Evolutionary conservation across 371 early-diverging fungal species (phyloP), one percentile per base, ranked within the genome.

Genomic region (Saksenaea vasiformis): DNA sequence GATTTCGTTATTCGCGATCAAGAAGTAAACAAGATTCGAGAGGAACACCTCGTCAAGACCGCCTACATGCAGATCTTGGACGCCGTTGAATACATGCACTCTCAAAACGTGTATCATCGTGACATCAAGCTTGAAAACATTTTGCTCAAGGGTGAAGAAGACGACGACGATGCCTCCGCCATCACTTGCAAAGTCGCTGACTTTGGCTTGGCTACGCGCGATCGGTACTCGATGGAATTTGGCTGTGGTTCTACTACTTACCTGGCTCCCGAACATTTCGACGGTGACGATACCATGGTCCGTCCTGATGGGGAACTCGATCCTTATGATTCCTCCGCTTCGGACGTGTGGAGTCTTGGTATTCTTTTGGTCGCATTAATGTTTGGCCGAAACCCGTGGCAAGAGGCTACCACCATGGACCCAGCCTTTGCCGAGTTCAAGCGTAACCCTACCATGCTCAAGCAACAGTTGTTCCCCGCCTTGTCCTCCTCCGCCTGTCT

Each of bases 301-400:
- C 67, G 19, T 3, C 66, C 69, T 19, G 54, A 63, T 15, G 59
- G 43, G 5, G 61, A 66, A 41, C 31, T 54, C n/a, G 69, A 74
- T 31, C 80, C 83, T 15, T 91, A 90, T 65, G 76, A 80, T 43
- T 77, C 89, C 5, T 84, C 90, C 28, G 83, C 85, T 35, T 85
- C 84, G n/a, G 91, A 93, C 69, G 80, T 87, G 10, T 94, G 94
- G 94, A 83, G 86, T 8, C 70, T 93, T 8, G 92, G 92, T 28
- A 85, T 93, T 56, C 78, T 93, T 35, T 72, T 93, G 26, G 58
- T 92, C 62, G 91, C 91, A 60, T 66, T 93, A 27, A 61, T 89
- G 28, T 87, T 87, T 74, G 91, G 91, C 28, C 86, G 90, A 58
- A 92, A 93, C 68, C 94, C 92, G 1, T 93, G 94, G 94, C 82